Conservation (phyloP, 208 protist genomes). For the Leishmania arabica region DNA sequence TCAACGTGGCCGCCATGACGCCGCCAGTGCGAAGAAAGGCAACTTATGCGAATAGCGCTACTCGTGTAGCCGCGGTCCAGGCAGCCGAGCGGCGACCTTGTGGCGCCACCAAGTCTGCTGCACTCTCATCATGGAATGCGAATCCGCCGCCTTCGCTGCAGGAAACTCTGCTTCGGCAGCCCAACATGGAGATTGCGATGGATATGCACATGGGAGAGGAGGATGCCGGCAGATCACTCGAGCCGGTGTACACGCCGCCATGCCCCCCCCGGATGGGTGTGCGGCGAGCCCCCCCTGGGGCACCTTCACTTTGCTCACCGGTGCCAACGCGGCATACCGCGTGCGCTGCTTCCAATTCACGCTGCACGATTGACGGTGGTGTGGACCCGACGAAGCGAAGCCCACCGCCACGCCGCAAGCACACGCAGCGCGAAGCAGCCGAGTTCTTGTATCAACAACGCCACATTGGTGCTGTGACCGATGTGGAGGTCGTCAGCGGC, state of each 20-base stretch:
- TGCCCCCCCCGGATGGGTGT: background rate
- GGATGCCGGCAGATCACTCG: background rate
- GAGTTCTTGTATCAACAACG: constrained; percentile 2
- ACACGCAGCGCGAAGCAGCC: constrained; percentile 25
- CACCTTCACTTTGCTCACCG: background rate
- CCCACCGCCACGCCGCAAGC: constrained; percentile 23
- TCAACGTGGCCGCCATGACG: background rate
- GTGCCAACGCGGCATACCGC: background rate
- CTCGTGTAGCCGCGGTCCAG: background rate
- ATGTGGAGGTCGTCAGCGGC: background rate
- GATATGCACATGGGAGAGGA: background rate
- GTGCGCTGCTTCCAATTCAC: background rate
- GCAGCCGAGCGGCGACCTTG: background rate
- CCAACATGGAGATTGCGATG: background rate
- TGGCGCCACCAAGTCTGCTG: background rate
- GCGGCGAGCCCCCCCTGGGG: background rate
- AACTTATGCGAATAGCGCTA: background rate
- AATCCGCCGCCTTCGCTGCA: background rate
- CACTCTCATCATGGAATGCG: background rate
- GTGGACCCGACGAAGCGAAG: background rate
- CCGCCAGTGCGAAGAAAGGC: background rate
- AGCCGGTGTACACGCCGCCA: background rate
- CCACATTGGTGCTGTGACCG: background rate
- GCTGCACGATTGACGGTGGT: background rate
- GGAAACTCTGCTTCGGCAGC: background rate